Base-by-base conservation (phyloP, 2,329 filamentous ascomycete species). In the Verticillium longisporum region DNA sequence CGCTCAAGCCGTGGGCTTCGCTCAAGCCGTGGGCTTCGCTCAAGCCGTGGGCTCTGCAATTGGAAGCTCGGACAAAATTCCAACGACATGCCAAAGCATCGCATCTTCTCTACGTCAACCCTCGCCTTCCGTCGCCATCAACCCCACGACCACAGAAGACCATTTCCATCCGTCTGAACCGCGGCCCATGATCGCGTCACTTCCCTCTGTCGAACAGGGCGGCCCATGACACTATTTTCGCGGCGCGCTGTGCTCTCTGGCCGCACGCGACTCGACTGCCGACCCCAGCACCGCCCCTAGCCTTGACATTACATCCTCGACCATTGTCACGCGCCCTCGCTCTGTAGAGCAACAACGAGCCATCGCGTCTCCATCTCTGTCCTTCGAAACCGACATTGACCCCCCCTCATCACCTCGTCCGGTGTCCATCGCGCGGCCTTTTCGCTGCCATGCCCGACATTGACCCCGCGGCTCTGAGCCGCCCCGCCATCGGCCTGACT, bases 391-490 rank as follows among this genome's bases (percentile, higher is more conserved):
- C 26, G 26, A 32, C 11, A 26, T 31, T 31, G 31, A 55, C 13
- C 13, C 26, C 26, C 54, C 13, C n/a, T 18, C 33, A 50, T 45
- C 36, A 15, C 37, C 14, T 26, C 38, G 2, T 26, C 26, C 26
- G 37, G 21, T 38, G 36, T n/a, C n/a, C 36, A 26, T 11, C 41
- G 37, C 18, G n/a, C 18, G n/a, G 15, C 13, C n/a, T 31, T 31
- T 11, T 36, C 57, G 33, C 59, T 69, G 71, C 69, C 66, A 88
- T 88, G 86, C 85, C 86, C 69, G 86, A 88, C 76, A 88, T 89
- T 76, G 86, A 88, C 78, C 86, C 86, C 70, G 85, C 86, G 77
- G 85, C 86, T 66, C 75, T 89, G 69, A 88, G 85, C 79, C 84
- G 85, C 69, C 83, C 84, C 64, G 75, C 84, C 56, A 73, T 82